Evolutionary conservation across 306 rosid species (phyloP).

Genomic region (Casuarina glauca): DNA sequence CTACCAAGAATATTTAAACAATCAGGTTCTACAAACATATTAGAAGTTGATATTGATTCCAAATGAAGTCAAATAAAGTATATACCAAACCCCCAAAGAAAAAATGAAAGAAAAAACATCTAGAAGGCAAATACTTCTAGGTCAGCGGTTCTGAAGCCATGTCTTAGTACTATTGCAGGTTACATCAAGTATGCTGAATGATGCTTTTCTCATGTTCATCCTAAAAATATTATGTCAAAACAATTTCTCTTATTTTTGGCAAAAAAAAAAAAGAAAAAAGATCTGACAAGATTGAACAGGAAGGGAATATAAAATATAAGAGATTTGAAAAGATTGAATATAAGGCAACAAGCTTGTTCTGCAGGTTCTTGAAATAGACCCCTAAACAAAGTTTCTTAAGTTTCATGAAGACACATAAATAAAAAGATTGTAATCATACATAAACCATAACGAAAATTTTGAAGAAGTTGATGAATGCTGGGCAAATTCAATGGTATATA

Average conservation of each 20-base stretch:
- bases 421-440: background rate
- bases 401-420: background rate
- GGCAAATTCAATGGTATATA: background rate
- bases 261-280: background rate
- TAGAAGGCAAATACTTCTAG: background rate
- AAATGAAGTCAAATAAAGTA: slow-evolving; percentile 1
- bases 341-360: background rate
- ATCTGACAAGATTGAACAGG: slow-evolving; percentile 1
- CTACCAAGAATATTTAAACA: slow-evolving; percentile 5
- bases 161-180: background rate
- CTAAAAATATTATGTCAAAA: slow-evolving; percentile 6
- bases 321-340: no score
- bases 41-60: slow-evolving; percentile 2
- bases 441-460: background rate
- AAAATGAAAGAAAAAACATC: background rate
- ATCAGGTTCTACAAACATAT: background rate
- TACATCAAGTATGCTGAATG: slow-evolving; percentile 4
- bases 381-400: background rate
- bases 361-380: slow-evolving; percentile 4
- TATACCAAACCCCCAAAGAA: background rate
- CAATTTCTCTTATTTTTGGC: background rate
- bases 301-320: background rate
- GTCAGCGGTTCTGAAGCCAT: slow-evolving; percentile 3
- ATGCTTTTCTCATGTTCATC: background rate
- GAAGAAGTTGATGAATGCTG: background rate